Percentiles rank a stretch among this genome's conserved stretches.
phyloP scores from a whole-genome alignment of 83 land plant species.

The Thuja plicata region DNA sequence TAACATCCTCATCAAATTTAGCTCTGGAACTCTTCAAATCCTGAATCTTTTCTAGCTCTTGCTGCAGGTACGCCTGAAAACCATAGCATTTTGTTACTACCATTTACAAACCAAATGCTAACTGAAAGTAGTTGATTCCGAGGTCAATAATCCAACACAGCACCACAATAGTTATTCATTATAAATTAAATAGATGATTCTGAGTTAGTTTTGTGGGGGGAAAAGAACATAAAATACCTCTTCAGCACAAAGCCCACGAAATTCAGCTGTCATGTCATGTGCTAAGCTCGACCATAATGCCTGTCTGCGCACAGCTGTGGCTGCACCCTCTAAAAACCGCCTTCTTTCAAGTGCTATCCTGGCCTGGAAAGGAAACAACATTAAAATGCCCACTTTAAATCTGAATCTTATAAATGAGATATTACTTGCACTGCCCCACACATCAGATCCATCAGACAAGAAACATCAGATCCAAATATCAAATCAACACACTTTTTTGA shows the following conservation, averaged over 20 bases:
- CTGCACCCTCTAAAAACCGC: conserved; percentile 84
- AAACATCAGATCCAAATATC: not conserved
- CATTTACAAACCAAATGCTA: not conserved
- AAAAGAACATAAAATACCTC: conserved; percentile 55
- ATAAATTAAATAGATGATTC: not conserved
- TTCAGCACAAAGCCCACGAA: conserved; percentile 98
- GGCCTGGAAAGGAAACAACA: conserved; percentile 51
- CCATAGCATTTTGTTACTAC: not conserved
- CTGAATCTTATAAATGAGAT: not conserved
- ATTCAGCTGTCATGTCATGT: conserved; percentile 98
- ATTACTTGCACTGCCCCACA: not conserved
- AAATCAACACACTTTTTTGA: not conserved
- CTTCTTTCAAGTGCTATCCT: conserved; percentile 96
- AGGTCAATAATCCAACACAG: not conserved
- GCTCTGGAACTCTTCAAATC: conserved; percentile 68
- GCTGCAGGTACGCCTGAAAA: conserved; percentile 92
- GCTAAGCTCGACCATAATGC: conserved; percentile 94
- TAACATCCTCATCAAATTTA: conserved; percentile 61
- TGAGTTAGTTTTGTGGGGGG: not conserved
- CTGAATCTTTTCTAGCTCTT: conserved; percentile 92
- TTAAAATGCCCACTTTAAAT: not conserved
- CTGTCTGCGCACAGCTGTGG: conserved; percentile 88
- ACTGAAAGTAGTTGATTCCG: not conserved
- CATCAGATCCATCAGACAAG: too few species aligned
- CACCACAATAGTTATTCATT: not conserved